Base-by-base conservation (phyloP, 1,284 basidiomycete genomes). In the Sanghuangporus weigelae region DNA sequence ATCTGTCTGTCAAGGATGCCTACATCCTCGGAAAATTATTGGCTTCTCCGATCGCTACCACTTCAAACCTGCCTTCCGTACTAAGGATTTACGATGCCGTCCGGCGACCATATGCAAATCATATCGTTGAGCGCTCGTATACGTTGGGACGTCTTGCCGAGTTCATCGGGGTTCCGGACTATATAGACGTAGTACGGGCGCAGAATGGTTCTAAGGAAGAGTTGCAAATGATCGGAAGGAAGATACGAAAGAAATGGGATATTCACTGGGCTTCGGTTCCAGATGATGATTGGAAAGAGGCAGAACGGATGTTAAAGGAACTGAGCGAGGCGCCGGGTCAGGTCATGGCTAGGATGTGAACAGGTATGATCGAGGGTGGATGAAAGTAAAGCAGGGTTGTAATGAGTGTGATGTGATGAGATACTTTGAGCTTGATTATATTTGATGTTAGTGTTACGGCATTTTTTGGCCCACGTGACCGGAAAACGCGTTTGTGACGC, bases 1-100 rank as follows among this genome's bases (percentile, higher is more conserved):
- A 19, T 1, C 3, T 40, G 44, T 12, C 14, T 49, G 14, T 39
- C 59, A 23, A 78, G 77, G 75, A 75, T 61, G 74, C 75, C 8
- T 76, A 73, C 65, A 70, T 77, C 38, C 71, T 77, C 49, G 74
- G 73, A n/a, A 69, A 70, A 4, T 67, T 76, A 21, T 73, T 76
- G 31, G 58, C 72, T 0, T 69, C 72, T 63, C 67, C 66, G 10
- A 54, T 63, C 4, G 67, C 69, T 2, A 64, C 60, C 3, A 60
- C 56, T 21, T n/a, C 46, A 10, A 68, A 63, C 8, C 50, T 72
- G 39, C n/a, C 66, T n/a, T 39, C 69, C 21, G 64, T 63, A 57
- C 63, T 71, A 8, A 19, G 66, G 2, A 59, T 70, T 5, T 72
- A 72, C 62, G 69, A 72, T 57, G 58, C 62, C 23, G 67, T 73